Base-by-base conservation (phyloP, 2,329 filamentous ascomycete genomes). In the Claviceps cyperi region DNA sequence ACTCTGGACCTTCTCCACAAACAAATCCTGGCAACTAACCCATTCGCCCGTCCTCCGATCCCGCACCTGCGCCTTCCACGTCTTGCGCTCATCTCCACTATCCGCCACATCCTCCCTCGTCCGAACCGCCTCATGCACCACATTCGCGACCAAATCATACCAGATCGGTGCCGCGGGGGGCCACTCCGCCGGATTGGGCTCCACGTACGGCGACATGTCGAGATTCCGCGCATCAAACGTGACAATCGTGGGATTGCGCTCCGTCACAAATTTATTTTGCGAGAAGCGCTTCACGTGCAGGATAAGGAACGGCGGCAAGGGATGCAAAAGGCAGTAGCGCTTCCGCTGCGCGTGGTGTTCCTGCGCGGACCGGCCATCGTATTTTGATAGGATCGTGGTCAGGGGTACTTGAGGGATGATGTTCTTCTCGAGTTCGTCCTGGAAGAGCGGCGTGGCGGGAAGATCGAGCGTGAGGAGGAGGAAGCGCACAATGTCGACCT, bases 211-310 rank as follows among this genome's bases (percentile, higher is more conserved):
- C 5, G 82, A 77, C 73, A 96, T 83, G 64, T 98, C 89, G 8
- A 98, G 79, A 41, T 83, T 62, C 53, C 83, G 77, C 4, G 87
- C 84, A 55, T 91, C 87, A 66, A 97, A 98, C 0, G 91, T 97
- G 55, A 98, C 92, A 60, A 98, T 98, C 9, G 92, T 98, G 1
- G 91, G 92, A 65, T 98, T 98, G 47, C 92, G 85, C 69, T 97
- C 91, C 2, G 84, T 80, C 19, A 98, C 86, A 62, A 98, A 98
- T 65, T 96, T 95, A 73, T 98, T 98, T 57, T 85, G 83, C 57
- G 83, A 87, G 75, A 98, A 98, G 58, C 92, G 88, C 71, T 97
- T 97, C 71, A 97, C 83, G 70, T 98, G 91, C 70, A 98, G 88
- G 49, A 92, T 73, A 17, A 98, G 79, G 63, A 84, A 97, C 0